Evolutionary conservation across 768 basidiomycete species (phyloP), one percentile per base, ranked within the genome.

Genomic region (Boletus pseudo-olivaceus): DNA sequence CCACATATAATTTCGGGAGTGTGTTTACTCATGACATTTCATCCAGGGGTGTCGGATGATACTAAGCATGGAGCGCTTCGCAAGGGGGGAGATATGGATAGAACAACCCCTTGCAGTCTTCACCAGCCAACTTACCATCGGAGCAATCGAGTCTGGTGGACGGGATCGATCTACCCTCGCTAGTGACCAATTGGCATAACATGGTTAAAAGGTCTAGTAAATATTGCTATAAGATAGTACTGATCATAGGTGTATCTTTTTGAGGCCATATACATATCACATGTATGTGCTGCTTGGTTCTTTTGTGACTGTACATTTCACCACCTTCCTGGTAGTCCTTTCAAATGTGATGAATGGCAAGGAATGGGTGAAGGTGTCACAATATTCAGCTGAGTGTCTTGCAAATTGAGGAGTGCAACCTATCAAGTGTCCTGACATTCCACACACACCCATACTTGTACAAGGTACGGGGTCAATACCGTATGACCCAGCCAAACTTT

Each of bases 1-100:
- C 10, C 41, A 2, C 17, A 7, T 51, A 33, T 35, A 2, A 5
- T 41, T 48, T 33, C 3, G 30, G 4, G 32, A 42, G 30, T 10
- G 9, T 0, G n/a, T 10, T 37, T 17, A 17, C 17, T 54, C 33
- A 29, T 33, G n/a, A 37, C 29, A 26, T 43, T 23, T 0, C 7
- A n/a, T 30, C 44, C 27, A 68, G 67, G 67, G 64, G 4, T 68
- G 68, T 53, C 51, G 48, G 26, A 44, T 71, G 48, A 56, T 71
- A 42, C 32, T 64, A 3, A 59, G 59, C 37, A 67, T 62, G 47
- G 47, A 64, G 33, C 49, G 56, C 19, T 58, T 67, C 15, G 52
- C 56, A 20, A 53, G 52, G 37, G 41, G 15, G 33, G 29, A 50
- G 27, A 34, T 23, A 8, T 9, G 29, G 17, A 19, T 9, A 5